Percentiles rank a stretch among this genome's conserved stretches.
Conservation (phyloP, 23 red algal species). For the Gracilaria gracilis region DNA sequence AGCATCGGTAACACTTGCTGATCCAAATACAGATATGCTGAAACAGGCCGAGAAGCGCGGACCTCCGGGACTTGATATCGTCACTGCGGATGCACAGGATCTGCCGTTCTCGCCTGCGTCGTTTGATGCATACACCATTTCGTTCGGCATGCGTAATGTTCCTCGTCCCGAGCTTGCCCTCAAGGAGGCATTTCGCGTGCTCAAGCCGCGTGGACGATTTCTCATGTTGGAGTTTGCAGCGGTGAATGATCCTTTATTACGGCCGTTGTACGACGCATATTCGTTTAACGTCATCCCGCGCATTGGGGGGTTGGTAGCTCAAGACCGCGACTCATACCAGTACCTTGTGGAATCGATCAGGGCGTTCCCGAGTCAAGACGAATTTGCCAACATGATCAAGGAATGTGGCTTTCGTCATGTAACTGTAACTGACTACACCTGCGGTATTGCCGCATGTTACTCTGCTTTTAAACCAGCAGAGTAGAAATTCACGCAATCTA, state of each 20-base stretch:
- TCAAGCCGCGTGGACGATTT: conserved; percentile 89
- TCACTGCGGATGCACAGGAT: conserved; percentile 74
- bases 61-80: conserved; percentile 41
- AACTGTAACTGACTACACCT: conserved; percentile 63
- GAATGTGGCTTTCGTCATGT: conserved; percentile 74
- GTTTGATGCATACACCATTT: conserved; percentile 93
- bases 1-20: conserved; percentile 45
- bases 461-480: conserved; percentile 59
- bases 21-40: conserved; percentile 82
- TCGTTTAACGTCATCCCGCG: conserved; percentile 86
- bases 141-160: conserved; percentile 98
- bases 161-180: conserved; percentile 65
- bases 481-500: neutral
- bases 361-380: conserved; percentile 79
- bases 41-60: conserved; percentile 47
- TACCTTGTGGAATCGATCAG: conserved; percentile 98
- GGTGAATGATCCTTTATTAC: conserved; percentile 59
- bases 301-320: conserved; percentile 77
- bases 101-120: conserved; percentile 64
- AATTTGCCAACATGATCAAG: conserved; percentile 78
- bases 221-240: conserved; percentile 96
- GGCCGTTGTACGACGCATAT: conserved; percentile 85
- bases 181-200: conserved; percentile 88
- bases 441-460: conserved; percentile 87
- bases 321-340: conserved; percentile 76